Base-by-base conservation (phyloP, 345 rosid species). In the Salix caprea region DNA sequence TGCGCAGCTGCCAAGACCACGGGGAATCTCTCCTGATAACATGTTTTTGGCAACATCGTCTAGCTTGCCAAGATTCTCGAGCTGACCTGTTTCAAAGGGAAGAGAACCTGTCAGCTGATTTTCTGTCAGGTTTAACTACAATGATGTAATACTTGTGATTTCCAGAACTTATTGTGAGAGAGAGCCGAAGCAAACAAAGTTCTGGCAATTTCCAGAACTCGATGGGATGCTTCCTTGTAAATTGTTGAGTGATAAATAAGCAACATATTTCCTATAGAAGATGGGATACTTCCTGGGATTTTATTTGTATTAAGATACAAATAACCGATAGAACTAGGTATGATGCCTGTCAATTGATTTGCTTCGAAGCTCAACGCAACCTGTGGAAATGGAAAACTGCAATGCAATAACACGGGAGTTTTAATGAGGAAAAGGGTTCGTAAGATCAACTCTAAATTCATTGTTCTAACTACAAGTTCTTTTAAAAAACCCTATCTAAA, bases 181-280 rank as follows among this genome's bases (percentile, higher is more conserved):
- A 78, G 54, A 50, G n/a, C 23, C 72, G 72, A 4, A 3, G 4
- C 8, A 3, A 65, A 11, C 60, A 77, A 62, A 62, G 5, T 61
- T 13, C 3, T 9, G 36, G 42, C 28, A 44, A n/a, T 70, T n/a
- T 7, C 65, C 71, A 13, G 72, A 40, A 66, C 50, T 54, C 30
- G 76, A 26, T 15, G 76, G 80, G 42, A 65, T 78, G 13, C 65
- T 65, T 65, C 80, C 80, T 34, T 72, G 61, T 28, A 78, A 37
- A 30, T 65, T 24, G 34, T 72, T 78, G 19, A 1, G 4, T 15
- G 28, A 21, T 5, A 65, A 16, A 16, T 34, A 16, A 16, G 16
- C 10, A 8, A 71, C 9, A 50, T 15, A 61, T 72, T 72, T 1
- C 76, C 76, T 1, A 78, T 8, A 14, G 44, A 71, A 24, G 66